Base-by-base conservation (phyloP, 371 early-diverging fungal species). In the Phascolomyces articulosus region DNA sequence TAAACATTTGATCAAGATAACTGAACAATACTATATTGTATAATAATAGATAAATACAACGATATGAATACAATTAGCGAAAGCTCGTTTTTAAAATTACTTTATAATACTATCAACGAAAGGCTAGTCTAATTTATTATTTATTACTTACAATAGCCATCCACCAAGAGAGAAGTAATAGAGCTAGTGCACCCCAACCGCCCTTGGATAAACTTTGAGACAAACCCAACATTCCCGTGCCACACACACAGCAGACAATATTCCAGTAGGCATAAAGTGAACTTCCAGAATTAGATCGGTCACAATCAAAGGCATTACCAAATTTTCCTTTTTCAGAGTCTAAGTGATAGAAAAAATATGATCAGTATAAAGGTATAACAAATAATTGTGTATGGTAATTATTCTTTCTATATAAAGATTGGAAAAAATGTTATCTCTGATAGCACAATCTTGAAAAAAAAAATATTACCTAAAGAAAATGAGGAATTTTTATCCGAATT, bases 181-280 rank as follows among this genome's bases (percentile, higher is more conserved):
- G 80, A 15, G 86, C 31, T 3, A 93, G 59, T 40, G 91, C 92
- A 26, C 88, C 65, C 94, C 94, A 95, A 11, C 94, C 94, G 40
- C 90, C 86, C 53, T 89, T 86, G 26, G 77, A 83, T n/a, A 95
- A 74, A 8, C 93, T 89, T 61, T 85, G 88, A 7, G 95, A 91
- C 10, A 95, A 78, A 54, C 93, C 93, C 16, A 94, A 80, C 20
- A 91, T 87, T 18, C 95, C 95, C 9, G 90, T 88, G 29, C 95
- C 95, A 1, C 91, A 90, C 9, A 92, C 83, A 16, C 91, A 87
- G 74, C 93, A 90, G 38, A 89, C 87, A 13, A 89, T 70, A 69
- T 87, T 89, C 40, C 83, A 78, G 55, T 82, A 86, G 29, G 86
- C 79, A n/a, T 71, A 65, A 57, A 82, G 78, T 23, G 63, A 62